These are phyloP conservation scores for Leishmania braziliensis DNA, from an alignment of 208 protist genomes.

Conservation along the genomic window DNA sequence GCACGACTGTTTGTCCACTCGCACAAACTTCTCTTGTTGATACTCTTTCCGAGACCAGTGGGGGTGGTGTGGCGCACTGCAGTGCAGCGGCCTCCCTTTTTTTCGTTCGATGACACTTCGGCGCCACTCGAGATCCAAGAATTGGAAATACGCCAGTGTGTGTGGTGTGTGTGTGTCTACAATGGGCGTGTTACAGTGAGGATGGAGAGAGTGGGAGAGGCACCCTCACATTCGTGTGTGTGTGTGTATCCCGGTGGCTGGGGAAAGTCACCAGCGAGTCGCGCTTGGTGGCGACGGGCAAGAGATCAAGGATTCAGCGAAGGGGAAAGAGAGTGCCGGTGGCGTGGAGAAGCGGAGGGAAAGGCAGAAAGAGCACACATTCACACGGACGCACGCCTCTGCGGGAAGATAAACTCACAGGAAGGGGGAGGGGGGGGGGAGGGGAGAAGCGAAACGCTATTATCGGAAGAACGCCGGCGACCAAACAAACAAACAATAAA, in stretches of 20 bases:
- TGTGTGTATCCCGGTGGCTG: constrained; percentile 11
- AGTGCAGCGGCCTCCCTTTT: neutral
- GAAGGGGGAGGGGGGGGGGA: constrained; percentile 6
- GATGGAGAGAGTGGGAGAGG: neutral
- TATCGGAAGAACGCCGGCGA: constrained; percentile 5
- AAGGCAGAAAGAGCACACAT: neutral
- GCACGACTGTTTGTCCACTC: neutral
- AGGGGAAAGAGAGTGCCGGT: constrained; percentile 1
- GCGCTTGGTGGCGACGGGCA: neutral
- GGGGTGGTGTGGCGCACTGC: too few species aligned
- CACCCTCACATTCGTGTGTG: constrained; percentile 16
- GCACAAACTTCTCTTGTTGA: too few species aligned
- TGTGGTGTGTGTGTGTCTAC: constrained; percentile 2
- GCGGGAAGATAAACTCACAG: constrained; percentile 3
- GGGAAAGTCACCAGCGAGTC: neutral
- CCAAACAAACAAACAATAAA: constrained; percentile 13
- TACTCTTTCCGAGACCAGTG: too few species aligned
- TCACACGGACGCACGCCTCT: constrained; percentile 2
- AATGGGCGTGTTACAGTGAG: neutral
- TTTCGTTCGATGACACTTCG: constrained; percentile 7
- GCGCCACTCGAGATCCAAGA: neutral
- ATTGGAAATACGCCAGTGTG: neutral
- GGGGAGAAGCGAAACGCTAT: neutral
- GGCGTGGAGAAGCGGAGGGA: neutral
- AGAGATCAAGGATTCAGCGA: neutral